phyloP scores from a whole-genome alignment of 176 grass and related monocot genomes.

The Avena atlantica region DNA sequence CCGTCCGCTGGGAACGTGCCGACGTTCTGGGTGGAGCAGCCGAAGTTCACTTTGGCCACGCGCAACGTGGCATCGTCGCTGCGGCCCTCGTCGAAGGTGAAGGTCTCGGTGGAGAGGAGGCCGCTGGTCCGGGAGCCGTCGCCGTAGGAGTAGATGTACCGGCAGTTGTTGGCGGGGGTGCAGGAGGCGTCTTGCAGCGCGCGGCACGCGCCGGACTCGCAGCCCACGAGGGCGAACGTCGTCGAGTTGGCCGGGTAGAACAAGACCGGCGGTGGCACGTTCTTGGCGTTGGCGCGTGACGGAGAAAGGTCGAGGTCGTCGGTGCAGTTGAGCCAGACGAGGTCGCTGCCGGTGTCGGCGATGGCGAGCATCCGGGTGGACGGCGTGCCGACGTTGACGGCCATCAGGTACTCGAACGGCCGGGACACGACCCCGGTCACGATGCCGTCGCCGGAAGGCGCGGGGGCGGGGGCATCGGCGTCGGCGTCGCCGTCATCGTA shows the following conservation, averaged over 20 bases:
- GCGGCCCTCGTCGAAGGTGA: conserved; percentile 49
- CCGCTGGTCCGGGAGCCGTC: conserved; percentile 52
- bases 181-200: conserved; percentile 32
- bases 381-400: conserved; percentile 55
- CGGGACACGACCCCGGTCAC: conserved; percentile 41
- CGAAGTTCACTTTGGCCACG: conserved; percentile 48
- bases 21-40: conserved; percentile 47
- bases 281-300: too few species aligned
- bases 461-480: not conserved
- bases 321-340: conserved; percentile 56
- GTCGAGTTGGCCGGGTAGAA: conserved; percentile 46
- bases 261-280: not conserved
- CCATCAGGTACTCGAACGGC: conserved; percentile 59
- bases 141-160: conserved; percentile 58
- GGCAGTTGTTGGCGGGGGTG: conserved; percentile 46
- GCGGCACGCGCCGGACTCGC: conserved; percentile 27
- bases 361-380: conserved; percentile 42
- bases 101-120: conserved; percentile 61
- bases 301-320: not conserved
- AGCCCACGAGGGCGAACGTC: conserved; percentile 48
- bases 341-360: conserved; percentile 76
- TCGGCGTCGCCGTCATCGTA: not conserved
- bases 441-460: not conserved
- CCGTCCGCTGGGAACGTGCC: conserved; percentile 51
- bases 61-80: conserved; percentile 21